Evolutionary conservation across 2,329 filamentous ascomycete species (phyloP), one percentile per base, ranked within the genome.

Genomic region (Cercospora nicotianae): DNA sequence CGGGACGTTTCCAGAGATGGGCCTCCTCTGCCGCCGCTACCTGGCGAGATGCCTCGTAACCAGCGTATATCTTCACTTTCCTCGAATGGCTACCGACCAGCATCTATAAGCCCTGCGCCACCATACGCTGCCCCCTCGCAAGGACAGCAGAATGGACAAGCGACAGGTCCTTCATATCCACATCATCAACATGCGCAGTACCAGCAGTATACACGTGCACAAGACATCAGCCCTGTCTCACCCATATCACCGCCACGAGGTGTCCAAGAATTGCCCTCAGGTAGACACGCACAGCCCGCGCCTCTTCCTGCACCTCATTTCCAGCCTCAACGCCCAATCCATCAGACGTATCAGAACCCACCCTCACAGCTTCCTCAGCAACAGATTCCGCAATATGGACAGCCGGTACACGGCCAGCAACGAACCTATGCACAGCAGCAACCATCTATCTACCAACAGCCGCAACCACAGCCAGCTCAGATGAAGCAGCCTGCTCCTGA

Each of bases 401-500:
- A 58, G 45, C 51, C 67, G 57, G 48, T 39, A 31, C 60, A 66
- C 26, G 69, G 65, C 51, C 67, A 51, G 42, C 73, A 66, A 23
- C 67, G 69, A 28, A 69, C 65, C 55, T 66, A 57, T 48, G 63
- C 48, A 30, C 60, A 72, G 20, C 60, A 72, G n/a, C 70, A 67
- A 57, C 69, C 70, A 13, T 42, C 62, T 36, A 30, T 31, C 30
- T 60, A 39, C 59, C 65, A 69, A 36, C 62, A 67, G 5, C 63
- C 48, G 26, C 69, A 68, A 42, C 65, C 63, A 36, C 64, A 69
- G 13, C 70, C 67, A 13, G 69, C 68, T n/a, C 72, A 65, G 53
- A 67, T 70, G 16, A 77, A 74, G 66, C 79, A 64, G 77, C 79
- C 83, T 5, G 80, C 79, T 65, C 76, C 77, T 13, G 87, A 91